A percentile compares a stretch with the other conserved stretches of the same genome.
Evolutionary conservation across 2,329 filamentous ascomycete genomes (phyloP).

Genomic region (Fonsecaea pedrosoi): DNA sequence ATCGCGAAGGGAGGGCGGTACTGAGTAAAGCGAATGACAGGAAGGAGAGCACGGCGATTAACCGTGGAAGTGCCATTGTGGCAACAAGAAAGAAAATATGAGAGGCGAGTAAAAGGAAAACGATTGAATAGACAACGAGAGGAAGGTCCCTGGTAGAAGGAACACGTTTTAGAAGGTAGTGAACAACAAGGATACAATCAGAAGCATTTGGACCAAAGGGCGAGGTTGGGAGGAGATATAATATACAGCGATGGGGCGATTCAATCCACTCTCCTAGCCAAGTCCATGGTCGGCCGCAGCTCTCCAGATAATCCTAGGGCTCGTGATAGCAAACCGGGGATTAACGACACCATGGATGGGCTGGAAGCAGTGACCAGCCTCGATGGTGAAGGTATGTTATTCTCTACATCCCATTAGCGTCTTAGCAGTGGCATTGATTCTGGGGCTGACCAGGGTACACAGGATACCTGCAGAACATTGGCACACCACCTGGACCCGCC

Average conservation of each 20-base stretch:
- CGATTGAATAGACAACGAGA: slow-evolving; percentile 25
- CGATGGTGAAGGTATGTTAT: slow-evolving; percentile 16
- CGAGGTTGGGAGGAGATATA: slow-evolving; percentile 32
- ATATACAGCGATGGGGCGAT: slow-evolving; percentile 15
- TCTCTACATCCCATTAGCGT: slow-evolving; percentile 19
- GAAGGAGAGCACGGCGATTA: slow-evolving; percentile 32
- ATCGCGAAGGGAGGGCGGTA: slow-evolving; percentile 26
- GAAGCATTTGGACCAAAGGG: slow-evolving; percentile 13
- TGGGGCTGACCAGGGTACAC: slow-evolving; percentile 27
- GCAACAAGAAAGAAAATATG: slow-evolving; percentile 7
- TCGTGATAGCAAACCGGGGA: slow-evolving; percentile 26
- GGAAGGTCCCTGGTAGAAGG: slow-evolving; percentile 15
- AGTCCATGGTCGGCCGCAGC: slow-evolving; percentile 21
- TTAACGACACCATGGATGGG: slow-evolving; percentile 21
- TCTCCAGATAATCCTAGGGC: slow-evolving; percentile 25
- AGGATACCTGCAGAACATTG: slow-evolving; percentile 19
- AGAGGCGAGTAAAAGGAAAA: slow-evolving; percentile 10
- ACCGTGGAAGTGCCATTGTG: slow-evolving; percentile 34
- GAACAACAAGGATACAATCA: slow-evolving; percentile 16
- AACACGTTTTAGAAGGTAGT: slow-evolving; percentile 19
- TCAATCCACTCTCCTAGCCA: slow-evolving; percentile 20
- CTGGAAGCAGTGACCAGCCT: slow-evolving; percentile 23
- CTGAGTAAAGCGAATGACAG: slow-evolving; percentile 37
- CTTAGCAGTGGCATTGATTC: slow-evolving; percentile 31
- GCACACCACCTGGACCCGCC: slow-evolving; percentile 6